Evolutionary conservation across 805 yeast genomes (phyloP), one percentile per base, ranked within the genome.

Genomic region (Priceomyces fermenticarens): DNA sequence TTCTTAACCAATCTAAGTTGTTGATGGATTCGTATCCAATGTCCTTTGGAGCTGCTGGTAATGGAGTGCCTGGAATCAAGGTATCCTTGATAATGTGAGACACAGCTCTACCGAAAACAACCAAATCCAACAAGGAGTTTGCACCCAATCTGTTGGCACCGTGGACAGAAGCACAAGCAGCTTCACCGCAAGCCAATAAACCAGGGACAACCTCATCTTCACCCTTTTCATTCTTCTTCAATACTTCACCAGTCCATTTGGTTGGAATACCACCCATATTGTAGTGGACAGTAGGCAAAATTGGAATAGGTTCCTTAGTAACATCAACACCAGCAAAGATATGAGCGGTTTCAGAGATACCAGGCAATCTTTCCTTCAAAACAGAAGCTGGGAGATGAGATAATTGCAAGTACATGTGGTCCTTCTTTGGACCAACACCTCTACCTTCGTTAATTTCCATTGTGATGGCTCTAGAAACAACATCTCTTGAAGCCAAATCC

Each of bases 241-340:
- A 64, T 39, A 82, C 97, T 74, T 91, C 97, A 75, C 98, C 99
- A 52, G 84, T 86, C 85, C 88, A 93, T 68, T 85, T 88, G 53
- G 99, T 93, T 67, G 99, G 99, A 53, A 91, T 88, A 82, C 98
- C 98, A 70, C 99, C 99, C 99, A 91, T 91, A 73, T 91, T 91
- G 78, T 93, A 91, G 73, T 91, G 99, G 47, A 93, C 99, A 52
- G 99, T 91, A 57, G 99, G 99, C 55, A 93, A 71, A 57, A 91
- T 90, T 57, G 98, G 99, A 65, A 93, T 93, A 61, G 99, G 99
- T 74, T 91, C 97, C 76, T 93, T 93, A 45, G 99, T 93, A 52
- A 91, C 98, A 70, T 91, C 99, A 51, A 91, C 99, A 78, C 99
- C 99, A 36, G 99, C 98, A 61, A 91, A 91, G 68, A 91, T 91